Conservation (phyloP, 2,329 filamentous ascomycete species). For the Fusarium proliferatum region DNA sequence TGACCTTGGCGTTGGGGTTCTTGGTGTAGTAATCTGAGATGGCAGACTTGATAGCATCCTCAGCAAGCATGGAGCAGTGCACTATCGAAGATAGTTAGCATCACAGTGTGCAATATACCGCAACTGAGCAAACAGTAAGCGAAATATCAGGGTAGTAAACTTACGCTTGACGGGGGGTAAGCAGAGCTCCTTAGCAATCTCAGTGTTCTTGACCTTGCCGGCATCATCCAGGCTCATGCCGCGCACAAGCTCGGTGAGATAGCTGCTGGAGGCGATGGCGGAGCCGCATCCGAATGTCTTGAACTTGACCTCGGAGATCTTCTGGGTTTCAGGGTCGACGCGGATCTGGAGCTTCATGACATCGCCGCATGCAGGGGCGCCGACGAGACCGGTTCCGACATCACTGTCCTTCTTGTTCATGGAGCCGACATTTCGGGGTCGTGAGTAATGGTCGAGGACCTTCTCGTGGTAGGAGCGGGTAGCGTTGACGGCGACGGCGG, state of each 20-base stretch:
- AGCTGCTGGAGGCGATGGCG: slow-evolving; percentile 94
- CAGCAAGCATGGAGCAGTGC: slow-evolving; percentile 91
- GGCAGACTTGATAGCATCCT: slow-evolving; percentile 91
- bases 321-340: slow-evolving; percentile 87
- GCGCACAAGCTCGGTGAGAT: slow-evolving; percentile 92
- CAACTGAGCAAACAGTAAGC: neutral
- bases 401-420: slow-evolving; percentile 79
- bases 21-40: slow-evolving; percentile 92
- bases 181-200: slow-evolving; percentile 97
- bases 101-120: slow-evolving; percentile 24
- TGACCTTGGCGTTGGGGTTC: slow-evolving; percentile 79
- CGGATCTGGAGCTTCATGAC: slow-evolving; percentile 87
- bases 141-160: slow-evolving; percentile 50
- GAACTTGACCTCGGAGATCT: slow-evolving; percentile 95
- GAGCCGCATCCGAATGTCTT: slow-evolving; percentile 97
- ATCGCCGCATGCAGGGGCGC: slow-evolving; percentile 88
- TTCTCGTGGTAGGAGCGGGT: slow-evolving; percentile 65
- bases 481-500: slow-evolving; percentile 53
- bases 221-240: slow-evolving; percentile 97
- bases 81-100: slow-evolving; percentile 62
- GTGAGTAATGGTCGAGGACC: slow-evolving; percentile 63
- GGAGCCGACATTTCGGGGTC: slow-evolving; percentile 66
- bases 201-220: slow-evolving; percentile 91
- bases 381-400: slow-evolving; percentile 91
- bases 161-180: slow-evolving; percentile 87